A percentile compares a stretch with the other conserved stretches of the same genome.
Evolutionary conservation across 1,284 basidiomycete genomes (phyloP).

Genomic region (Vanrija sp.): DNA sequence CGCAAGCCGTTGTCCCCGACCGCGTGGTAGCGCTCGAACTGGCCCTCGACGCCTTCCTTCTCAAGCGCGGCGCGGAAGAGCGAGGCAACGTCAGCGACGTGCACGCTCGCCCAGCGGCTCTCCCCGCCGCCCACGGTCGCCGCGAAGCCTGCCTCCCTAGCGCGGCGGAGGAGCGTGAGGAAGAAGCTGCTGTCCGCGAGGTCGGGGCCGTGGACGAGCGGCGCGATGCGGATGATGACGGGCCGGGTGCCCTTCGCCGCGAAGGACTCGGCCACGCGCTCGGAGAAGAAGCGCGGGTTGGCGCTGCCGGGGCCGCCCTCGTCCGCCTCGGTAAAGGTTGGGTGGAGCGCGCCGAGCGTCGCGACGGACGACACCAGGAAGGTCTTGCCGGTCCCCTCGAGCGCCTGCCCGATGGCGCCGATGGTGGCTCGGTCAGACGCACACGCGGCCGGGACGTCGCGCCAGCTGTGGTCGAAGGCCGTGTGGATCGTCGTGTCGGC

Average conservation of each 20-base stretch:
- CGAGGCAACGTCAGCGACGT: not conserved
- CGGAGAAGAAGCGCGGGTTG: slow-evolving; percentile 5
- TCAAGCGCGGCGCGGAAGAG: not conserved
- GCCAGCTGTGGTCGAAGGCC: slow-evolving; percentile 29
- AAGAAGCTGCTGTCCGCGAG: slow-evolving; percentile 18
- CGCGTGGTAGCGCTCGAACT: slow-evolving; percentile 16
- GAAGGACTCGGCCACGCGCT: not conserved
- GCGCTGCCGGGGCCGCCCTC: not conserved
- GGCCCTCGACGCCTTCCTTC: slow-evolving; percentile 6
- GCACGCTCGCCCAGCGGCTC: not conserved
- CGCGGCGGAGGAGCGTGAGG: slow-evolving; percentile 5
- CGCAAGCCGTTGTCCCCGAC: slow-evolving; percentile 16
- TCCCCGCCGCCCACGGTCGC: slow-evolving; percentile 20
- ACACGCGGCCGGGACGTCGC: slow-evolving; percentile 6
- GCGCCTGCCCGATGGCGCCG: slow-evolving; percentile 14
- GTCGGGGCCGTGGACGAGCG: slow-evolving; percentile 24
- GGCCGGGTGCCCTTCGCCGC: slow-evolving; percentile 14
- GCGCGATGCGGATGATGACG: slow-evolving; percentile 21
- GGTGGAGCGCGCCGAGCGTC: not conserved
- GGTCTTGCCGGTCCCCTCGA: slow-evolving; percentile 18
- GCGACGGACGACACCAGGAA: slow-evolving; percentile 18
- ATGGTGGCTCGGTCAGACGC: slow-evolving; percentile 17
- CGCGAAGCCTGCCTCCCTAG: slow-evolving; percentile 16
- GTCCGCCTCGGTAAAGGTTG: not conserved
- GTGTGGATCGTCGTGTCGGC: slow-evolving; percentile 35